Percentiles rank a stretch among this genome's conserved stretches.
phyloP scores from a whole-genome alignment of 2,329 filamentous ascomycete genomes.

The Arthrocladium fulminans region DNA sequence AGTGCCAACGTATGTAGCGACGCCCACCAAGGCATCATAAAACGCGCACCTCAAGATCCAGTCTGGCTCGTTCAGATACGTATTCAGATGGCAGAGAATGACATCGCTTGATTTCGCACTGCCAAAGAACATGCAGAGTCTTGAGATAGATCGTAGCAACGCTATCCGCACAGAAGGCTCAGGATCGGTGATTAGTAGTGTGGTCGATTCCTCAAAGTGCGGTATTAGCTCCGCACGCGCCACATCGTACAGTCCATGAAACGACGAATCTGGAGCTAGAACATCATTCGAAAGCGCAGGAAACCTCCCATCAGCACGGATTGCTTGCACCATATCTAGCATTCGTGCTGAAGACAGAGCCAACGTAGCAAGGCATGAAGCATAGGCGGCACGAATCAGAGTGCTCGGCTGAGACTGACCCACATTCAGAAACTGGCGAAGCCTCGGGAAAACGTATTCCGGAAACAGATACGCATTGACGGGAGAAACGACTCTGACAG shows the following conservation, averaged over 20 bases:
- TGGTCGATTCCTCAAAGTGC: constrained; percentile 79
- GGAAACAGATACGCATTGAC: constrained; percentile 60
- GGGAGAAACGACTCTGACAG: constrained; percentile 78
- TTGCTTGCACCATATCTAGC: constrained; percentile 79
- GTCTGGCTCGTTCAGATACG: constrained; percentile 90
- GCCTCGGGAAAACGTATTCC: constrained; percentile 54
- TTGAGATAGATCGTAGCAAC: constrained; percentile 83
- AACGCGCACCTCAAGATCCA: constrained; percentile 97
- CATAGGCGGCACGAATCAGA: constrained; percentile 80
- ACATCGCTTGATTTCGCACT: constrained; percentile 89
- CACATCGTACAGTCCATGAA: constrained; percentile 78
- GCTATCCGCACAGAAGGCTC: constrained; percentile 81
- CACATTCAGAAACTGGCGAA: constrained; percentile 49
- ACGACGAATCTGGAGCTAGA: constrained; percentile 57
- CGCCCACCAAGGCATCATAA: constrained; percentile 88
- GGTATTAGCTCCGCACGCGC: constrained; percentile 74
- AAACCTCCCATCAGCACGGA: constrained; percentile 74
- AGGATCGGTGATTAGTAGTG: constrained; percentile 75
- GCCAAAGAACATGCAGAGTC: constrained; percentile 90
- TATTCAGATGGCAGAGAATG: constrained; percentile 91
- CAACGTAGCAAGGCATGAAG: constrained; percentile 79
- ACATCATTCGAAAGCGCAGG: constrained; percentile 69
- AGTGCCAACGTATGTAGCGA: constrained; percentile 81
- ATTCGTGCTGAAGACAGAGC: constrained; percentile 78
- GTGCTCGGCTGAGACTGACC: constrained; percentile 51